Evolutionary conservation across 2,329 filamentous ascomycete genomes (phyloP).

Genomic region (Fusarium lateritium): DNA sequence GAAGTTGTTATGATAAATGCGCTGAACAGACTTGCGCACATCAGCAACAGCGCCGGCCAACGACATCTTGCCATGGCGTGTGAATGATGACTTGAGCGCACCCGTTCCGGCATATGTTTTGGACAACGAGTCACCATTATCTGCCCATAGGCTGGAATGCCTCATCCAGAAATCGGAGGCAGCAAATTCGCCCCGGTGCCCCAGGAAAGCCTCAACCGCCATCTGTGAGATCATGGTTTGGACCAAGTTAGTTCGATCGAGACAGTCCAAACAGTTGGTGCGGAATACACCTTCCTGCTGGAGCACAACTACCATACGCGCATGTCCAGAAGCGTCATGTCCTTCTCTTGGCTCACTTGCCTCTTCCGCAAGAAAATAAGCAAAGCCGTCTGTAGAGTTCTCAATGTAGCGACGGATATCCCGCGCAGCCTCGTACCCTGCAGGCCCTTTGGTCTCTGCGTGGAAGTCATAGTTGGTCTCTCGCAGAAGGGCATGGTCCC

Average conservation of each 20-base stretch:
- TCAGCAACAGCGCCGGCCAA: conserved; percentile 94
- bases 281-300: conserved; percentile 97
- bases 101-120: conserved; percentile 98
- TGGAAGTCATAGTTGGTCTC: conserved; percentile 97
- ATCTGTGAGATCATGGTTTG: conserved; percentile 96
- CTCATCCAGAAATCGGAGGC: conserved; percentile 89
- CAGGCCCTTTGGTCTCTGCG: conserved; percentile 88
- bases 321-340: conserved; percentile 54
- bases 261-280: conserved; percentile 95
- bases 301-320: conserved; percentile 76
- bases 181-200: conserved; percentile 78
- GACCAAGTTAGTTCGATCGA: conserved; percentile 95
- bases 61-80: conserved; percentile 95
- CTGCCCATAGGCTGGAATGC: conserved; percentile 95
- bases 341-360: conserved; percentile 67
- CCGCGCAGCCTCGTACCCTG: conserved; percentile 91
- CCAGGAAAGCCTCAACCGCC: conserved; percentile 88
- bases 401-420: conserved; percentile 85
- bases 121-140: conserved; percentile 94
- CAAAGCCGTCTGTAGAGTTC: conserved; percentile 86
- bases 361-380: conserved; percentile 90
- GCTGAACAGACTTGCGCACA: conserved; percentile 91
- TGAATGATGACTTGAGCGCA: conserved; percentile 95
- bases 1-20: conserved; percentile 98
- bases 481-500: conserved; percentile 81